A percentile compares a stretch with the other conserved stretches of the same genome.
These are phyloP conservation scores for Conticribra weissflogii DNA, from an alignment of 108 stramenopile species.

Conservation along the genomic window DNA sequence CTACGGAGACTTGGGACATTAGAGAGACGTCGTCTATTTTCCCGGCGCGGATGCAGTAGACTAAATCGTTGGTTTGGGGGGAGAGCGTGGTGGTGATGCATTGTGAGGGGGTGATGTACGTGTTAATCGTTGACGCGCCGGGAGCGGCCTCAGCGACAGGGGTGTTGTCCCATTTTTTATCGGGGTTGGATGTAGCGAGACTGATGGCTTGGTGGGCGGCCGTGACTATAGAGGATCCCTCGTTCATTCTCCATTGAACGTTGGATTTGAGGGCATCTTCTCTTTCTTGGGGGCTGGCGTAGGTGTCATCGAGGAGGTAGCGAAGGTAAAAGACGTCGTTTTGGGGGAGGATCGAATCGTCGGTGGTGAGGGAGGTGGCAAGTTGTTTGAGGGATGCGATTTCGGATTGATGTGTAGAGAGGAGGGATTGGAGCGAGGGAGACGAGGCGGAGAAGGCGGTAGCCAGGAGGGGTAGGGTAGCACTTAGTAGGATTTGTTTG, in stretches of 20 bases:
- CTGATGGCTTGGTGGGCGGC: constrained; percentile 61
- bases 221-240: constrained; percentile 61
- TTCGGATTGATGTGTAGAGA: constrained; percentile 16
- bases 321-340: constrained; percentile 76
- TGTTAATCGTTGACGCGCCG: constrained; percentile 41
- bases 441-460: constrained; percentile 15
- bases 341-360: constrained; percentile 19
- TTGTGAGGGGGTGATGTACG: constrained; percentile 55
- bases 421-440: constrained; percentile 37
- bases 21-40: constrained; percentile 73
- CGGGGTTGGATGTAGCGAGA: constrained; percentile 42
- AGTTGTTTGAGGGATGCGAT: constrained; percentile 38
- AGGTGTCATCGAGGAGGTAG: constrained; percentile 51
- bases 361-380: constrained; percentile 20
- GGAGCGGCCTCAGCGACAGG: constrained; percentile 68
- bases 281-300: constrained; percentile 42
- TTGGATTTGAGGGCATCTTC: constrained; percentile 33
- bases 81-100: constrained; percentile 56
- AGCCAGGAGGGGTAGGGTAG: too few relatives aligned
- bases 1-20: constrained; percentile 64
- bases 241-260: constrained; percentile 57
- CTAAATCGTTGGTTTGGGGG: constrained; percentile 55
- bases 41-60: constrained; percentile 86
- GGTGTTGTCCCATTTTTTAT: constrained; percentile 71
- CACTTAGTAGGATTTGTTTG: too few relatives aligned